Evolutionary conservation across 192 early-diverging fungal genomes (phyloP).

Genomic region (Kickxella alabastrina): DNA sequence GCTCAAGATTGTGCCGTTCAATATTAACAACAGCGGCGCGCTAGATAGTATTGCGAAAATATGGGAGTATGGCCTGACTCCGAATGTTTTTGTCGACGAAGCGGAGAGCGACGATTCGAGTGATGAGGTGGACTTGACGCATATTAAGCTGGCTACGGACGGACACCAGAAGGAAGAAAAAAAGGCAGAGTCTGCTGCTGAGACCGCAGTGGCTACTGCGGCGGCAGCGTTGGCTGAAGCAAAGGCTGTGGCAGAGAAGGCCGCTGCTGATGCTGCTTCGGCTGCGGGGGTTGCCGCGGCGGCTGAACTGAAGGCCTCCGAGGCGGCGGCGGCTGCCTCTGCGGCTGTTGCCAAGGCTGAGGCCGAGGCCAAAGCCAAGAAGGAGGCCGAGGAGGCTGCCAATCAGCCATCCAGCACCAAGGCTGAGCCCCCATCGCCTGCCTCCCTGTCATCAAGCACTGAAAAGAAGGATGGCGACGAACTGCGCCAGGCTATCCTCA

Average conservation of each 20-base stretch:
- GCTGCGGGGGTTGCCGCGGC: neutral
- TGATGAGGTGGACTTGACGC: conserved; percentile 10
- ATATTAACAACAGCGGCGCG: conserved; percentile 38
- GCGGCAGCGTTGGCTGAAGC: conserved; percentile 1
- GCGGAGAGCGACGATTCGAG: conserved; percentile 16
- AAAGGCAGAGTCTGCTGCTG: conserved; percentile 29
- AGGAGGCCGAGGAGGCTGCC: neutral
- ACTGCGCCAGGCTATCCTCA: conserved; percentile 31
- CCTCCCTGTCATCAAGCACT: neutral
- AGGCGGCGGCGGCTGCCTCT: too few species aligned
- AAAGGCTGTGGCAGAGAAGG: conserved; percentile 5
- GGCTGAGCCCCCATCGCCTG: conserved; percentile 20
- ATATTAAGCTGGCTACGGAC: conserved; percentile 16
- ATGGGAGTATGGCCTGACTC: conserved; percentile 39
- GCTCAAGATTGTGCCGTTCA: conserved; percentile 39
- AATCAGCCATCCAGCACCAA: conserved; percentile 26
- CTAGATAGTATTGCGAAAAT: conserved; percentile 34
- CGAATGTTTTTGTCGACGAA: conserved; percentile 28
- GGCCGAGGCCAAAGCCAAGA: neutral
- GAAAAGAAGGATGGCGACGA: conserved; percentile 27
- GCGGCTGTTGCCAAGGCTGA: neutral
- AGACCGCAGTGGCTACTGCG: conserved; percentile 21
- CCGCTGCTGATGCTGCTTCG: neutral
- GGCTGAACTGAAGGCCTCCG: too few species aligned
- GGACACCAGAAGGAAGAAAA: conserved; percentile 12